phyloP scores from a whole-genome alignment of 2,329 filamentous ascomycete genomes.

The Torrubiella hemipterigena region DNA sequence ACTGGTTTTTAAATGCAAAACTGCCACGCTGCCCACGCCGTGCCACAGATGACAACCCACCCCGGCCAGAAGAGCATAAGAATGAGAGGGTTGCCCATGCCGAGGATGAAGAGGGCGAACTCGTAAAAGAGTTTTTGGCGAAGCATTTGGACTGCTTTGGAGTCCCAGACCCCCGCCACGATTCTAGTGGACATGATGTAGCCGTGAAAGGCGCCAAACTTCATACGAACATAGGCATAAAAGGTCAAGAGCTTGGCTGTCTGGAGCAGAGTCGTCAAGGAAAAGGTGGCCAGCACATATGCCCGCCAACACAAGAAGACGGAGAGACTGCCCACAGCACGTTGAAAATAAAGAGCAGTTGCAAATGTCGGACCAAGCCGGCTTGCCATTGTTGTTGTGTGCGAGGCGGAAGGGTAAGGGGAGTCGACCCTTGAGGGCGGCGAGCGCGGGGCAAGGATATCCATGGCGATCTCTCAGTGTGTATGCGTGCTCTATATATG shows the following conservation, averaged over 20 bases:
- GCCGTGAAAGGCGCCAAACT: slow-evolving; percentile 16
- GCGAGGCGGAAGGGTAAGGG: background rate
- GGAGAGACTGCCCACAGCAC: slow-evolving; percentile 17
- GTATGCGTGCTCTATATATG: no score
- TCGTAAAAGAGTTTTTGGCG: slow-evolving; percentile 38
- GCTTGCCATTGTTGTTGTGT: slow-evolving; percentile 13
- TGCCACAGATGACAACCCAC: slow-evolving; percentile 34
- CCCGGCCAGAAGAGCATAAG: slow-evolving; percentile 46
- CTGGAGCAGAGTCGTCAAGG: slow-evolving; percentile 12
- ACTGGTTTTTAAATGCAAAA: slow-evolving; percentile 20
- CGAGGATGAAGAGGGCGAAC: slow-evolving; percentile 37
- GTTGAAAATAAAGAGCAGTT: slow-evolving; percentile 21
- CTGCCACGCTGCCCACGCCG: slow-evolving; percentile 20
- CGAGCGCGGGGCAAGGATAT: slow-evolving; percentile 2
- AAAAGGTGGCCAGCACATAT: slow-evolving; percentile 16
- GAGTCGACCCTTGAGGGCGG: slow-evolving; percentile 1
- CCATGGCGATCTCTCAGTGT: background rate
- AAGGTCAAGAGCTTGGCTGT: slow-evolving; percentile 14
- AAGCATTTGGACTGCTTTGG: slow-evolving; percentile 20
- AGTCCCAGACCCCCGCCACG: slow-evolving; percentile 23
- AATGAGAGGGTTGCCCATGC: slow-evolving; percentile 34
- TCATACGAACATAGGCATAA: slow-evolving; percentile 15
- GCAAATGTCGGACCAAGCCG: slow-evolving; percentile 21
- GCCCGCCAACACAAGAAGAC: slow-evolving; percentile 18
- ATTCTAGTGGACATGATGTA: slow-evolving; percentile 16